Percentiles rank a stretch among this genome's conserved stretches.
Conservation (phyloP, 176 grass and related monocot genomes). For the Bolboschoenus planiculmis region DNA sequence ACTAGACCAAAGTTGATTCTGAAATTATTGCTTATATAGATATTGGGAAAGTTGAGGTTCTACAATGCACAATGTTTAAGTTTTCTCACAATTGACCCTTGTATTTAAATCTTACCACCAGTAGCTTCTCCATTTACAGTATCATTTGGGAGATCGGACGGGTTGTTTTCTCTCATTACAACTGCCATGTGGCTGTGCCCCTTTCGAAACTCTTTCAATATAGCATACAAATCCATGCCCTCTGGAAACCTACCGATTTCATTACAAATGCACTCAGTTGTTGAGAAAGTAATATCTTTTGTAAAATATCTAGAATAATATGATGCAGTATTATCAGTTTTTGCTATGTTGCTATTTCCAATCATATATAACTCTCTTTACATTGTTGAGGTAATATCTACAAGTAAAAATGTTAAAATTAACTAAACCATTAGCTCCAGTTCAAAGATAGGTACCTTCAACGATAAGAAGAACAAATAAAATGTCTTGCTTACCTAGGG, state of each 20-base stretch:
- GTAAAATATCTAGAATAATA: slow-evolving; percentile 11
- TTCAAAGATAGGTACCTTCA: neutral
- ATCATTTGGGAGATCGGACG: slow-evolving; percentile 18
- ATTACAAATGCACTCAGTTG: neutral
- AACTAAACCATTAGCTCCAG: neutral
- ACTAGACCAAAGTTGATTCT: too few relatives aligned
- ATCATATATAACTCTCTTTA: neutral
- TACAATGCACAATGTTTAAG: neutral
- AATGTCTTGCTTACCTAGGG: slow-evolving; percentile 44
- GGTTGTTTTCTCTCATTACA: slow-evolving; percentile 43
- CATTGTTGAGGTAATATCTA: neutral
- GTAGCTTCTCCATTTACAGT: slow-evolving; percentile 27
- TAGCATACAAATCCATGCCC: slow-evolving; percentile 78
- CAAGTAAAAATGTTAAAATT: neutral
- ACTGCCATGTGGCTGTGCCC: slow-evolving; percentile 91
- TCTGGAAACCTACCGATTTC: slow-evolving; percentile 43
- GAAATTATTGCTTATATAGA: neutral
- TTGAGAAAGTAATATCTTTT: neutral
- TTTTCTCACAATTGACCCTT: neutral
- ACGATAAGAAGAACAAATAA: neutral
- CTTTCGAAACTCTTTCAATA: slow-evolving; percentile 93
- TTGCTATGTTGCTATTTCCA: neutral
- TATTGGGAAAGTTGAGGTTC: neutral
- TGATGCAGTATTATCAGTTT: neutral
- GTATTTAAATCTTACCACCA: neutral